Evolutionary conservation across 768 basidiomycete species (phyloP).

Genomic region (Rhodotorula taiwanensis): DNA sequence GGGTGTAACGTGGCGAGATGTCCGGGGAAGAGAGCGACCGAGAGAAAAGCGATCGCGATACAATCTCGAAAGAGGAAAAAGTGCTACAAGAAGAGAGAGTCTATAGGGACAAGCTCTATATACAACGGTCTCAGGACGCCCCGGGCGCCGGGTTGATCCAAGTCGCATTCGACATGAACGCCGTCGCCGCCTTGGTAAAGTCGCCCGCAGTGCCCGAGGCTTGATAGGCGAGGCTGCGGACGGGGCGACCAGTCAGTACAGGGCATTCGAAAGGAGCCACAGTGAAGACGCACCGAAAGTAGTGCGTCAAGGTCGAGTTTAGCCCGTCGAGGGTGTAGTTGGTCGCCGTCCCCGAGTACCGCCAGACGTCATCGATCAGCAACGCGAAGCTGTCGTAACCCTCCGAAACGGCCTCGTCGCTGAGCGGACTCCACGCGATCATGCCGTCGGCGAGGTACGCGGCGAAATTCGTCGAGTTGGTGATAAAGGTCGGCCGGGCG

Average conservation of each 20-base stretch:
- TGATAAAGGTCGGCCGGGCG: constrained; percentile 59
- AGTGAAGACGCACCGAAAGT: constrained; percentile 56
- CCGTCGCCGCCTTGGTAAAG: constrained; percentile 68
- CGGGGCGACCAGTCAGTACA: not conserved
- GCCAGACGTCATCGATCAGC: constrained; percentile 71
- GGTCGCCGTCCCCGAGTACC: constrained; percentile 62
- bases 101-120: not conserved
- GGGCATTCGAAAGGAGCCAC: not conserved
- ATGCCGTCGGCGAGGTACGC: constrained; percentile 46
- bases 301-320: constrained; percentile 58
- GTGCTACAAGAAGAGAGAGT: not conserved
- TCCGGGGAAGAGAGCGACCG: no score
- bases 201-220: constrained; percentile 52
- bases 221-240: constrained; percentile 41
- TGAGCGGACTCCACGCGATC: constrained; percentile 54
- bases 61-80: not conserved
- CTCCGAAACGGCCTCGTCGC: not conserved
- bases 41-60: no score
- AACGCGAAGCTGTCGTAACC: constrained; percentile 70
- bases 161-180: constrained; percentile 67
- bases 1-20: no score
- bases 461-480: constrained; percentile 61
- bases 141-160: constrained; percentile 69
- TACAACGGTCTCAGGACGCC: not conserved
- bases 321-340: constrained; percentile 65